Evolutionary conservation across 2,329 filamentous ascomycete species (phyloP).

Genomic region (Trichophyton verrucosum): DNA sequence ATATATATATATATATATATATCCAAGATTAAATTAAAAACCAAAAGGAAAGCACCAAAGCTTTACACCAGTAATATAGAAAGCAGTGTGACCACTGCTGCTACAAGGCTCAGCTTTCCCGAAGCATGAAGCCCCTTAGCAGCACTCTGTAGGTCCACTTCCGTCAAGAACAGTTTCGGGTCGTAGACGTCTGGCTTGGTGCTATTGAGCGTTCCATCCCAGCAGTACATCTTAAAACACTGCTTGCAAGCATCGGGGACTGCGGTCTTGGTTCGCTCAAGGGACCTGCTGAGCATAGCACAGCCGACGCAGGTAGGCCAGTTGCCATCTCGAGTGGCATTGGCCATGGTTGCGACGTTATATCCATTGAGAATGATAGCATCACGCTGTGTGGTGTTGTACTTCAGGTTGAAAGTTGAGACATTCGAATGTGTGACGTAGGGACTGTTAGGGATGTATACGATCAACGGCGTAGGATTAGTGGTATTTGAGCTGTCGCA

Average conservation of each 20-base stretch:
- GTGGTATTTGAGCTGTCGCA: constrained; percentile 57
- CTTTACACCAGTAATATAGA: constrained; percentile 6
- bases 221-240: constrained; percentile 81
- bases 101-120: constrained; percentile 7
- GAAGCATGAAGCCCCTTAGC: constrained; percentile 6
- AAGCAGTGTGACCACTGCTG: background rate
- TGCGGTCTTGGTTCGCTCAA: constrained; percentile 54
- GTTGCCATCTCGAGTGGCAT: constrained; percentile 57
- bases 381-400: constrained; percentile 56
- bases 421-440: constrained; percentile 67
- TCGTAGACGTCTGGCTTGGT: constrained; percentile 30
- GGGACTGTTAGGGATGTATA: constrained; percentile 79
- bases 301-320: constrained; percentile 84
- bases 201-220: constrained; percentile 60
- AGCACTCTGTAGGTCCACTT: background rate
- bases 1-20: background rate
- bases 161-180: constrained; percentile 22
- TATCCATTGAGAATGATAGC: constrained; percentile 78
- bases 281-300: constrained; percentile 65
- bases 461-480: constrained; percentile 51
- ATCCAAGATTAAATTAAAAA: background rate
- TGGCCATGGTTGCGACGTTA: constrained; percentile 69
- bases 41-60: background rate
- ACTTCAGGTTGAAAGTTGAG: constrained; percentile 59
- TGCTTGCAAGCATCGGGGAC: constrained; percentile 59